phyloP scores from a whole-genome alignment of 371 early-diverging fungal genomes.

The Batrachochytrium dendrobatidis region DNA sequence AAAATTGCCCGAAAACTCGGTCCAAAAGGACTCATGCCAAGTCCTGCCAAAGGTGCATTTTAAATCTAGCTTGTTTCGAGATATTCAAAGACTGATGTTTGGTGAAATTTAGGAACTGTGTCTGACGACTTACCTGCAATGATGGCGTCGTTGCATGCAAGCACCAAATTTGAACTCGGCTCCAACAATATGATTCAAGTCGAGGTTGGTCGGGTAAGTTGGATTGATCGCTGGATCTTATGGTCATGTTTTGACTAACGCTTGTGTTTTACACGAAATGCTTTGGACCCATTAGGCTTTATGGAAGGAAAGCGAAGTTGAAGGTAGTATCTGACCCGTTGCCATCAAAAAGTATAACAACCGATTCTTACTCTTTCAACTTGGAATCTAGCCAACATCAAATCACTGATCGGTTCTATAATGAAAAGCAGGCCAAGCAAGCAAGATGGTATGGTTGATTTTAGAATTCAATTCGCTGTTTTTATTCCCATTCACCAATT shows the following conservation, averaged over 20 bases:
- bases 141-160: conserved; percentile 27
- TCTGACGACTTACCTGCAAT: conserved; percentile 31
- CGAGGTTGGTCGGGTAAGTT: conserved; percentile 9
- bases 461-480: too few relatives aligned
- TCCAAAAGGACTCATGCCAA: conserved; percentile 94
- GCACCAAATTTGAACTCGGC: conserved; percentile 28
- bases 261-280: too few relatives aligned
- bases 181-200: conserved; percentile 22
- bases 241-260: conserved; percentile 6
- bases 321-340: too few relatives aligned
- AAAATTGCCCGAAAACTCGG: conserved; percentile 88
- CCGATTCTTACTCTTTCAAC: too few relatives aligned
- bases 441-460: conserved; percentile 23
- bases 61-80: not conserved
- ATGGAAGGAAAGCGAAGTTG: too few relatives aligned
- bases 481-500: too few relatives aligned
- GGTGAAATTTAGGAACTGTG: conserved; percentile 26
- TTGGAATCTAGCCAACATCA: conserved; percentile 16
- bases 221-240: not conserved
- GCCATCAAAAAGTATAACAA: too few relatives aligned
- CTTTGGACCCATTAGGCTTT: too few relatives aligned
- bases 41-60: conserved; percentile 69
- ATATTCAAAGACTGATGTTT: not conserved
- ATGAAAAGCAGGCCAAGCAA: conserved; percentile 20
- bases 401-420: conserved; percentile 22